Percentiles rank a stretch among this genome's conserved stretches.
Evolutionary conservation across 768 basidiomycete species (phyloP).

Genomic region (Termitomyces sp.): DNA sequence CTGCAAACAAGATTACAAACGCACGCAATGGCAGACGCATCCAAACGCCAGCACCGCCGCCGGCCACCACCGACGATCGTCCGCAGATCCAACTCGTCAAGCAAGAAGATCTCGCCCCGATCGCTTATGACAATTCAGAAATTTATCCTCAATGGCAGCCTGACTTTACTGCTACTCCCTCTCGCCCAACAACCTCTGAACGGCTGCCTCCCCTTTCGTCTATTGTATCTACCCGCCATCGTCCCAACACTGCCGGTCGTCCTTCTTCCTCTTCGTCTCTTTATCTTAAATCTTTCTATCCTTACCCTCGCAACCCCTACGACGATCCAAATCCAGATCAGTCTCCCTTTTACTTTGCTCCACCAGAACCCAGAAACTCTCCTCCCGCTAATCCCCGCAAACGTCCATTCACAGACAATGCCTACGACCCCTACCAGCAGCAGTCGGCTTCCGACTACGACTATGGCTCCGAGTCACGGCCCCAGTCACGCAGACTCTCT

Average conservation of each 20-base stretch:
- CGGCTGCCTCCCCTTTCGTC: constrained; percentile 54
- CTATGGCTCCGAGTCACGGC: constrained; percentile 69
- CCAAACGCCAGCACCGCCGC: no score
- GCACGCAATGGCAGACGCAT: constrained; percentile 1
- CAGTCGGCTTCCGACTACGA: constrained; percentile 45
- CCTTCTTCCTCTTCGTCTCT: constrained; percentile 5
- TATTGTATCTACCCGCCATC: constrained; percentile 36
- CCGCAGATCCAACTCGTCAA: constrained; percentile 24
- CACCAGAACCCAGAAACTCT: constrained; percentile 30
- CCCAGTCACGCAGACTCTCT: constrained; percentile 73
- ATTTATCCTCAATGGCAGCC: neutral
- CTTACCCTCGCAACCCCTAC: no score
- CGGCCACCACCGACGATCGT: neutral
- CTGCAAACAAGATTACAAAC: constrained; percentile 37
- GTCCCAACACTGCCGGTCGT: neutral
- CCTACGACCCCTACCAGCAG: neutral
- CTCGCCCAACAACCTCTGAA: constrained; percentile 47
- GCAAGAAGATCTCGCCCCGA: constrained; percentile 29
- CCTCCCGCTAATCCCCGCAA: constrained; percentile 44
- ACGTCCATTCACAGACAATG: no score
- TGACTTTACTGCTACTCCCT: neutral
- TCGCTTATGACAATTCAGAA: constrained; percentile 7
- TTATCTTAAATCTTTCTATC: constrained; percentile 14
- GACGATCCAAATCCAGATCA: constrained; percentile 27
- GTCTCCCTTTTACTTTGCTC: constrained; percentile 78